A percentile compares a stretch with the other conserved stretches of the same genome.
phyloP scores from a whole-genome alignment of 345 rosid genomes.

The Euclidium syriacum region DNA sequence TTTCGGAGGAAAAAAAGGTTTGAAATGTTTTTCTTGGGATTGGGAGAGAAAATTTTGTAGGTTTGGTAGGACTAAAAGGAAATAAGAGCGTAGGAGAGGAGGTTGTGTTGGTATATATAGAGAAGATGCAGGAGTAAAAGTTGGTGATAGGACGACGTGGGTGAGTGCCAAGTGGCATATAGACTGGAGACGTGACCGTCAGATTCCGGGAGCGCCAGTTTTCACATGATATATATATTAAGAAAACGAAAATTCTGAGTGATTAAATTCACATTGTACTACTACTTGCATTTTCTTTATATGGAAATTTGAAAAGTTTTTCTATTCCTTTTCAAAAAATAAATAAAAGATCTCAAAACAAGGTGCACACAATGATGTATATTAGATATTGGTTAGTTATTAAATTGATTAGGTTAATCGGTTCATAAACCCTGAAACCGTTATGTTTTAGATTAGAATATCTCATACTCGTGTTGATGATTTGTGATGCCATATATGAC shows the following conservation, averaged over 20 bases:
- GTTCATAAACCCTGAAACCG: no score
- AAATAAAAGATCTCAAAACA: background rate
- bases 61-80: constrained; percentile 11
- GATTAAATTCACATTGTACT: background rate
- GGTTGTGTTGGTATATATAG: constrained; percentile 11
- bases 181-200: constrained; percentile 22
- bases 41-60: background rate
- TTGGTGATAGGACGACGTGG: constrained; percentile 31
- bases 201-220: constrained; percentile 12
- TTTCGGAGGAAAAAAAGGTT: background rate
- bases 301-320: background rate
- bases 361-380: background rate
- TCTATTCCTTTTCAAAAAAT: background rate
- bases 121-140: constrained; percentile 7
- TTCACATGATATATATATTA: constrained; percentile 7
- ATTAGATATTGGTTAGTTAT: no score
- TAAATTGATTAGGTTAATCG: background rate
- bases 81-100: constrained; percentile 13
- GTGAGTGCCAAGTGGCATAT: constrained; percentile 23
- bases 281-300: background rate
- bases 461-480: no score
- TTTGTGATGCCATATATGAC: no score
- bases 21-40: background rate
- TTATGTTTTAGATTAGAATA: no score
- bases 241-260: no score